phyloP scores from a whole-genome alignment of 1,139 yeast genomes.

The Arxiozyma telluris region DNA sequence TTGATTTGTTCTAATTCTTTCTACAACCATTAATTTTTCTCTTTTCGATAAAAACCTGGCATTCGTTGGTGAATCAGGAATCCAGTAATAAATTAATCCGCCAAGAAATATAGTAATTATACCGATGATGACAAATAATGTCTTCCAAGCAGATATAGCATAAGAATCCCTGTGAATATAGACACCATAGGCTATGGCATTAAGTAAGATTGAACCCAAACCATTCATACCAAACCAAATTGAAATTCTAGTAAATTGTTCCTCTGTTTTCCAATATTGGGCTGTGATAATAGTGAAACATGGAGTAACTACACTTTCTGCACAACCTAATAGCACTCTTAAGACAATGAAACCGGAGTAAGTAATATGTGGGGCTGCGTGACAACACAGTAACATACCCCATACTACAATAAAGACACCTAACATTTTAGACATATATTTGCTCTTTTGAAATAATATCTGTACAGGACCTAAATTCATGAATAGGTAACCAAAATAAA shows the following conservation, averaged over 20 bases:
- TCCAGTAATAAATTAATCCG: constrained; percentile 34
- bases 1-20: constrained; percentile 40
- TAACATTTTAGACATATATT: constrained; percentile 33
- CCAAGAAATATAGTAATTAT: constrained; percentile 41
- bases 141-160: constrained; percentile 40
- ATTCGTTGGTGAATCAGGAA: constrained; percentile 44
- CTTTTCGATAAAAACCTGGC: constrained; percentile 42
- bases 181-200: constrained; percentile 43
- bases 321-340: constrained; percentile 41
- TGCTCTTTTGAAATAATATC: constrained; percentile 30
- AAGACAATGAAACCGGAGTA: constrained; percentile 37
- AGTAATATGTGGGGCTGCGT: constrained; percentile 33
- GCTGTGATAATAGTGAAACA: constrained; percentile 45
- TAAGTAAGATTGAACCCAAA: constrained; percentile 36
- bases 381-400: constrained; percentile 40
- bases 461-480: constrained; percentile 41
- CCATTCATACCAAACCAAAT: constrained; percentile 47
- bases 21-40: constrained; percentile 47
- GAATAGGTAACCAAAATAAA: constrained; percentile 44
- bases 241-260: constrained; percentile 40
- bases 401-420: constrained; percentile 37
- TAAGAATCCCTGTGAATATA: constrained; percentile 29
- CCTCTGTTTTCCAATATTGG: constrained; percentile 46
- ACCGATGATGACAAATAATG: constrained; percentile 42
- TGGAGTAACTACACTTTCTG: constrained; percentile 44